phyloP scores from a whole-genome alignment of 1,284 basidiomycete species.

The Malassezia japonica region DNA sequence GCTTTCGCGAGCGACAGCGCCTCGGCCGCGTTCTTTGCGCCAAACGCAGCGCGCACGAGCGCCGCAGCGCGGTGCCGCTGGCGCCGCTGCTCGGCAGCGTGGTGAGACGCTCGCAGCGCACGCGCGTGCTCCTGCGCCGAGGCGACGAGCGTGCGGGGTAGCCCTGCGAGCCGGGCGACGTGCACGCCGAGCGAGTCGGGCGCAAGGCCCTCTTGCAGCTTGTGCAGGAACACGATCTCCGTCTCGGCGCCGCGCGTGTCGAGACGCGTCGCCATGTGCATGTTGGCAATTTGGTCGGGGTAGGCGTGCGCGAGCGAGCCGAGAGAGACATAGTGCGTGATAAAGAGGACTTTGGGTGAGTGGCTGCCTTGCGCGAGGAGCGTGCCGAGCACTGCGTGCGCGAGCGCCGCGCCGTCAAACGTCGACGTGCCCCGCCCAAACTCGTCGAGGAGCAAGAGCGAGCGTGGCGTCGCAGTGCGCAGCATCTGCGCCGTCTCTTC shows the following conservation, averaged over 20 bases:
- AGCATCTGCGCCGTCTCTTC: conserved; percentile 85
- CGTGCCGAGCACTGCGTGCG: conserved; percentile 27
- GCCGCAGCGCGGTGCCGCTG: neutral
- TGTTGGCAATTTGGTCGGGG: conserved; percentile 18
- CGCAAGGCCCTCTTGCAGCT: conserved; percentile 26
- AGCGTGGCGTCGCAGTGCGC: conserved; percentile 47
- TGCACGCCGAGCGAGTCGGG: conserved; percentile 40
- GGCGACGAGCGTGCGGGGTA: conserved; percentile 16
- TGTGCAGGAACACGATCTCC: conserved; percentile 41
- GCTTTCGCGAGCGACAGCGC: neutral
- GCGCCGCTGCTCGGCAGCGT: neutral
- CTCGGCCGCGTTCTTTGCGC: neutral
- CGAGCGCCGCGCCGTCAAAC: conserved; percentile 33
- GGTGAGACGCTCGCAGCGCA: neutral
- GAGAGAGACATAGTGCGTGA: conserved; percentile 39
- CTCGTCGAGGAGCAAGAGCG: conserved; percentile 38
- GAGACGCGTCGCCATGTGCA: conserved; percentile 28
- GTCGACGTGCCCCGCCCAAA: conserved; percentile 30
- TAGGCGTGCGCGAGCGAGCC: conserved; percentile 16
- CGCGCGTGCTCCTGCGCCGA: conserved; percentile 2
- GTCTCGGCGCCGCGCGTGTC: neutral
- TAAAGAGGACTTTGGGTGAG: conserved; percentile 32
- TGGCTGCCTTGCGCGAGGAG: conserved; percentile 12
- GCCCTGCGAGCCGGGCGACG: conserved; percentile 32
- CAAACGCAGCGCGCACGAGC: neutral